Base-by-base conservation (phyloP, 2,329 filamentous ascomycete genomes). In the Phaeophleospora eucalypticola region DNA sequence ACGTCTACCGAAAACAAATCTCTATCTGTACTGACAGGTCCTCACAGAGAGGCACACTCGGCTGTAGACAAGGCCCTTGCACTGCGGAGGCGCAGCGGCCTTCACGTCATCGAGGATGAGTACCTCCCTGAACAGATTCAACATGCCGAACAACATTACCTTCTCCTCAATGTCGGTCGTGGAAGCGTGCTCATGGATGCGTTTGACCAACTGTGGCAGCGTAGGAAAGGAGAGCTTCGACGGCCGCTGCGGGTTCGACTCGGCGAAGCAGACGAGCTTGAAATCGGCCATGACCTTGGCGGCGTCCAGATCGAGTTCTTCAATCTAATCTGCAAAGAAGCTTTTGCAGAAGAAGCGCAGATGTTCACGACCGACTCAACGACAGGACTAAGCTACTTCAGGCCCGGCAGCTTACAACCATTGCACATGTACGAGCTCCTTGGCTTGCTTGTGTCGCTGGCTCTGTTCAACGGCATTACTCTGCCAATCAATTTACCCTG, bases 291-390 rank as follows among this genome's bases (percentile, higher is more conserved):
- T 27, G 93, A 98, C 65, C 89, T 91, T 40, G 93, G 93, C 36
- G 93, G 93, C 53, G 90, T 98, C 1, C 91, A 96, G 59, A 90
- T 95, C 64, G 93, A 98, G 54, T 97, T 95, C 65, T 97, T 98
- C 70, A 82, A 89, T 14, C 70, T 96, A 20, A 82, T 87, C 15
- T 83, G 96, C 57, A 81, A 81, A 1, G 84, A 95, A 61, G 87
- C 86, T 3, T 77, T 97, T 37, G 77, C 88, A 58, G 85, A 88
- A 3, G 78, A 83, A 36, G 88, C 86, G 60, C 89, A 86, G 1
- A 81, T 86, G 44, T 97, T 97, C 64, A 85, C 83, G 0, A 78
- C 88, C 24, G 89, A 97, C 58, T 69, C 79, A 1, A 74, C 82
- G 45, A 93, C 86, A 0, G 81, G 81, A 24, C 86, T 93, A 77